These are phyloP conservation scores for Capronia americana DNA, from an alignment of 2,329 filamentous ascomycete genomes.

Conservation along the genomic window DNA sequence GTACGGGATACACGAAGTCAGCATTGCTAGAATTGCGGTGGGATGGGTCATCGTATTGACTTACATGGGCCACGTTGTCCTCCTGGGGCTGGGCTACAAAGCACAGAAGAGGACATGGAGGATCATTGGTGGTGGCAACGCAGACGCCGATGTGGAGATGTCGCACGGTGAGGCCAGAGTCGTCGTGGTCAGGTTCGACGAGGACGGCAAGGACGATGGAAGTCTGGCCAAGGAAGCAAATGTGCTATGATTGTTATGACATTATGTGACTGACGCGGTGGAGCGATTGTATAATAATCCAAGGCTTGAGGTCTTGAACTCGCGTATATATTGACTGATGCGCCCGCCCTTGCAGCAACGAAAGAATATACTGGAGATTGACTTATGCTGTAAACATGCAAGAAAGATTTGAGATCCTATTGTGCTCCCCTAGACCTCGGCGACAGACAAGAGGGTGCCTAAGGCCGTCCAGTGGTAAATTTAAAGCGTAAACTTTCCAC, in stretches of 20 bases:
- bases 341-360: neutral
- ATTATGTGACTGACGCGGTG: neutral
- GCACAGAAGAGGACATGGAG: slow-evolving; percentile 30
- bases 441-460: too few species aligned
- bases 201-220: neutral
- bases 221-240: neutral
- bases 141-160: slow-evolving; percentile 5
- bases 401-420: neutral
- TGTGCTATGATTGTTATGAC: slow-evolving; percentile 10
- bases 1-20: slow-evolving; percentile 39
- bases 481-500: too few species aligned
- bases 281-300: neutral
- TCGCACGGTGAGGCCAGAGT: slow-evolving; percentile 15
- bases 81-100: slow-evolving; percentile 16
- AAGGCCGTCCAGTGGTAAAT: too few species aligned
- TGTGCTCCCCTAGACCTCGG: too few species aligned
- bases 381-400: neutral
- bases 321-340: neutral
- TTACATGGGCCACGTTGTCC: slow-evolving; percentile 25
- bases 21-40: slow-evolving; percentile 34
- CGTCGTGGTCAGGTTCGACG: slow-evolving; percentile 15
- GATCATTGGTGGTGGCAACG: slow-evolving; percentile 13
- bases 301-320: neutral
- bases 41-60: slow-evolving; percentile 26
- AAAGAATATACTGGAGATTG: neutral